phyloP scores from a whole-genome alignment of 495 filamentous ascomycete species.

The Penicillium parvum region DNA sequence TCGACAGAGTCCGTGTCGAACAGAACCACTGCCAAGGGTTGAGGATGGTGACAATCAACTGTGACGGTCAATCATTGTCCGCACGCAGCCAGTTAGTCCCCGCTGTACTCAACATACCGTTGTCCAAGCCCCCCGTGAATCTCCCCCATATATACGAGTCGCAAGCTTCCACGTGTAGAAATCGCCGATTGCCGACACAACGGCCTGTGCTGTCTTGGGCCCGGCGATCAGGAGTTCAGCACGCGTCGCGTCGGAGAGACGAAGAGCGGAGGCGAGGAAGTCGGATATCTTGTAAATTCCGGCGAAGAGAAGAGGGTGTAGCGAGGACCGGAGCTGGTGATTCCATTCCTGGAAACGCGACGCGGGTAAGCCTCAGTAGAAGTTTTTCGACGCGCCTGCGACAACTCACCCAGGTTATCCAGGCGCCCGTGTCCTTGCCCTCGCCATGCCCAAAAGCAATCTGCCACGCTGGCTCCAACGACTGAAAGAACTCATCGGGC shows the following conservation, averaged over 20 bases:
- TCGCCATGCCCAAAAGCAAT: slow-evolving; percentile 60
- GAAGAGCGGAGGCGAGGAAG: slow-evolving; percentile 46
- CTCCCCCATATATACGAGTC: slow-evolving; percentile 62
- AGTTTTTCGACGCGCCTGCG: slow-evolving; percentile 5
- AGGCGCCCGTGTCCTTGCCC: slow-evolving; percentile 64
- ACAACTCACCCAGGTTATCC: slow-evolving; percentile 87
- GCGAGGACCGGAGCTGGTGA: slow-evolving; percentile 83
- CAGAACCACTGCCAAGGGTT: slow-evolving; percentile 98
- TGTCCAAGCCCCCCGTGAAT: slow-evolving; percentile 60
- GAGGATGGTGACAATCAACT: slow-evolving; percentile 62
- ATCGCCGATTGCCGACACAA: slow-evolving; percentile 75
- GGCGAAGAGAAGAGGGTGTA: slow-evolving; percentile 84
- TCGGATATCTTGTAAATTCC: slow-evolving; percentile 63
- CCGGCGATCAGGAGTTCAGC: slow-evolving; percentile 63
- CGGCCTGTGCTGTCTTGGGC: slow-evolving; percentile 71
- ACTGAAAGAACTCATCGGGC: slow-evolving; percentile 98
- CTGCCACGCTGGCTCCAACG: slow-evolving; percentile 91
- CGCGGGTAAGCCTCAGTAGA: slow-evolving; percentile 9
- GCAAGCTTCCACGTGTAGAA: slow-evolving; percentile 87
- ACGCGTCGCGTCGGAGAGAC: slow-evolving; percentile 43
- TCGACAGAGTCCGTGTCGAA: slow-evolving; percentile 88
- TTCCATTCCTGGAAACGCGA: slow-evolving; percentile 70
- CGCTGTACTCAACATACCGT: slow-evolving; percentile 49
- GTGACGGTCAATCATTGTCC: slow-evolving; percentile 5
- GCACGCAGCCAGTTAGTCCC: background rate